Evolutionary conservation across 2,329 filamentous ascomycete species (phyloP).

Genomic region (Cordyceps farinosa): DNA sequence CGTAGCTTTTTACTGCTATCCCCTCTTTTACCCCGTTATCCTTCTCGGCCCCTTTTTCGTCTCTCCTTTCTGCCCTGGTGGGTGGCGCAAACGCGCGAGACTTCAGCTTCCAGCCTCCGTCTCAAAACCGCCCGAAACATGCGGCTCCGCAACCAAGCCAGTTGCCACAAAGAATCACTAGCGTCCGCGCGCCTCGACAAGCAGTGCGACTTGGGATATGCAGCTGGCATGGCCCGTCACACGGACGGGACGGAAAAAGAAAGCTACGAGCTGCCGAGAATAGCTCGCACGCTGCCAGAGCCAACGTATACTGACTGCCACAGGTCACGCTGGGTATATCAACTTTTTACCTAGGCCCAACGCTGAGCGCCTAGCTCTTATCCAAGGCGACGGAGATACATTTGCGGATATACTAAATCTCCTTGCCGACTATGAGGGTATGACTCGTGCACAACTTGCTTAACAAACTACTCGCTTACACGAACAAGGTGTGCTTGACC

Average conservation of each 20-base stretch:
- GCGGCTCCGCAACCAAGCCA: conserved; percentile 6
- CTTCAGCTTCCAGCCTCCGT: conserved; percentile 9
- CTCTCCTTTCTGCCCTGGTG: neutral
- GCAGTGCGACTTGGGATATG: neutral
- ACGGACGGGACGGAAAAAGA: neutral
- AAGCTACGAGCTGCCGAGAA: neutral
- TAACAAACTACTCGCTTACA: conserved; percentile 20
- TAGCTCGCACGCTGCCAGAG: neutral
- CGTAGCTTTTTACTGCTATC: neutral
- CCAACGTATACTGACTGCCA: neutral
- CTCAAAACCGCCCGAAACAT: neutral
- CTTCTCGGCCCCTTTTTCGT: conserved; percentile 1
- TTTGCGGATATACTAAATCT: conserved; percentile 70
- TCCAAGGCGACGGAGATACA: conserved; percentile 59
- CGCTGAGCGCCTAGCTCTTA: conserved; percentile 44
- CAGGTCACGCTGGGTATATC: conserved; percentile 35
- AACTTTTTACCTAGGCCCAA: conserved; percentile 51
- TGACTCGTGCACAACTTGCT: neutral
- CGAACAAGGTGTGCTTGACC: conserved; percentile 66
- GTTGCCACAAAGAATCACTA: neutral
- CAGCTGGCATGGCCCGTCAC: neutral
- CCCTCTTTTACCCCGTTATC: neutral
- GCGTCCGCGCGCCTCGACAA: neutral
- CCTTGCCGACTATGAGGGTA: conserved; percentile 73
- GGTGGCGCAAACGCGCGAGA: conserved; percentile 6